Percentiles rank a stretch among this genome's conserved stretches.
Conservation (phyloP, 805 yeast species). For the Zygotorulaspora danielsina region DNA sequence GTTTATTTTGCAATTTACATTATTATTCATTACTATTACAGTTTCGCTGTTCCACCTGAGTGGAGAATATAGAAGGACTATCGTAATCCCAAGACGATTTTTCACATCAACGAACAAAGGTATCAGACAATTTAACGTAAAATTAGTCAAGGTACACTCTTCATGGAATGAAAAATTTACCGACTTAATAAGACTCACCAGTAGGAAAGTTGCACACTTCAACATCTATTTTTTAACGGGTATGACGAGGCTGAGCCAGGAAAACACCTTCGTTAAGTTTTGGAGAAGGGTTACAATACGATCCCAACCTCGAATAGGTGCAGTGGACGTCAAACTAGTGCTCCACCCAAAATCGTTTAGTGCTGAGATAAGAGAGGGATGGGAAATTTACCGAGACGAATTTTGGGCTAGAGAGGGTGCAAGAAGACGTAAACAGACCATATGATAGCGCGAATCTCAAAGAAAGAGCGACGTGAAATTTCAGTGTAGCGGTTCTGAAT, state of each 20-base stretch:
- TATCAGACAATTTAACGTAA: conserved; percentile 71
- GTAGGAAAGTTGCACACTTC: conserved; percentile 25
- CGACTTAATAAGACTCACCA: conserved; percentile 34
- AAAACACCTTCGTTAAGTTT: conserved; percentile 18
- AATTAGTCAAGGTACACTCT: conserved; percentile 59
- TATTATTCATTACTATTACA: conserved; percentile 62
- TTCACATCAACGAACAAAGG: conserved; percentile 85
- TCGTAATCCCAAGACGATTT: conserved; percentile 75
- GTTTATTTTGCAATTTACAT: conserved; percentile 45
- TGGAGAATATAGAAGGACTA: conserved; percentile 85
- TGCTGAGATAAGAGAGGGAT: conserved; percentile 80
- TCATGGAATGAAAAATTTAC: conserved; percentile 37
- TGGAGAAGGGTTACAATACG: conserved; percentile 33
- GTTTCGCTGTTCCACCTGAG: conserved; percentile 73
- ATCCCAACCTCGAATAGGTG: conserved; percentile 64
- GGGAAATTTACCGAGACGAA: conserved; percentile 92
- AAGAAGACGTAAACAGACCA: conserved; percentile 43
- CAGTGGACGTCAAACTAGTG: conserved; percentile 73
- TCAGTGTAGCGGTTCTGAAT: conserved; percentile 27
- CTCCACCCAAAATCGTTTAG: conserved; percentile 77
- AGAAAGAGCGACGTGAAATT: no score
- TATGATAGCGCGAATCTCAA: not conserved
- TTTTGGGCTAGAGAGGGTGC: conserved; percentile 87
- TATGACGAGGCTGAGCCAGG: conserved; percentile 13
- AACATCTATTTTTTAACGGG: conserved; percentile 18